Evolutionary conservation across 192 early-diverging fungal genomes (phyloP).

Genomic region (Backusella westeae): DNA sequence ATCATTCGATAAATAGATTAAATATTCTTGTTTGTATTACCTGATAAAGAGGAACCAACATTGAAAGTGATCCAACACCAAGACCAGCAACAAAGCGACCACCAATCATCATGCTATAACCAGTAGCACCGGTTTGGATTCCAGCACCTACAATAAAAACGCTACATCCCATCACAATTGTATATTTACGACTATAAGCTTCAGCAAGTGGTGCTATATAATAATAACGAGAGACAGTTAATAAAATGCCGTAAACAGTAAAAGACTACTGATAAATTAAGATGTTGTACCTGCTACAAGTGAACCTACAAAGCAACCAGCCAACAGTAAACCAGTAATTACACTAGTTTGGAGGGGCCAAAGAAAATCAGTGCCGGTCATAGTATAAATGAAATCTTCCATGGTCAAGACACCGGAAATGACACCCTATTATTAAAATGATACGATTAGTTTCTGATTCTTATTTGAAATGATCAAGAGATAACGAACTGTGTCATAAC

Average conservation of each 20-base stretch:
- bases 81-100: conserved; percentile 80
- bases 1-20: not conserved
- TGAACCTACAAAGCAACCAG: conserved; percentile 74
- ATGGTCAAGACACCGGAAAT: conserved; percentile 65
- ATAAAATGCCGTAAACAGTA: not conserved
- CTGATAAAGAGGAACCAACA: conserved; percentile 29
- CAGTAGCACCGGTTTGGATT: conserved; percentile 61
- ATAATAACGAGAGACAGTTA: not conserved
- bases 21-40: not conserved
- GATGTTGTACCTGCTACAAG: conserved; percentile 45
- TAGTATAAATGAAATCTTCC: conserved; percentile 38
- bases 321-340: conserved; percentile 61
- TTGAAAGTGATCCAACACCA: conserved; percentile 32
- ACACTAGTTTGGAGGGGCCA: conserved; percentile 16
- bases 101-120: conserved; percentile 59
- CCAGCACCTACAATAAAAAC: conserved; percentile 74
- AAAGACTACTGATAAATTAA: not conserved
- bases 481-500: conserved; percentile 57
- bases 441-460: not conserved
- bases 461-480: not conserved
- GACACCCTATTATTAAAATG: conserved; percentile 39
- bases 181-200: conserved; percentile 56
- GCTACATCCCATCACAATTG: conserved; percentile 61
- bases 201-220: conserved; percentile 14
- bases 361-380: conserved; percentile 16